A percentile compares a stretch with the other conserved stretches of the same genome.
phyloP scores from a whole-genome alignment of 2,329 filamentous ascomycete genomes.

The Dothidotthia symphoricarpi region DNA sequence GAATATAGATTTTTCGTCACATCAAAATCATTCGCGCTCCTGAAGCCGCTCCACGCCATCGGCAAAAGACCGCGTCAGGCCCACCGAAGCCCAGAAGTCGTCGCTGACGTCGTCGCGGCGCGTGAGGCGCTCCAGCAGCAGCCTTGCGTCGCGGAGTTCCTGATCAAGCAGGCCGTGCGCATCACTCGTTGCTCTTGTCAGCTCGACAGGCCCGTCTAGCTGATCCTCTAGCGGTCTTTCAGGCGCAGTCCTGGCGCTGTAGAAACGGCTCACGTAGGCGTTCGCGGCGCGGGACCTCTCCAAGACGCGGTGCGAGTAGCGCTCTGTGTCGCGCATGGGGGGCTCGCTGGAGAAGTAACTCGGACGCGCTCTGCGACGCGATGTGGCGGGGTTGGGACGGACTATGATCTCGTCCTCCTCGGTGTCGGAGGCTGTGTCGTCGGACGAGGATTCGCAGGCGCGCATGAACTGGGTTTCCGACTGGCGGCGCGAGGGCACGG shows the following conservation, averaged over 20 bases:
- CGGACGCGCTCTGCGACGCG: conserved; percentile 17
- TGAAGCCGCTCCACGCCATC: conserved; percentile 38
- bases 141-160: conserved; percentile 64
- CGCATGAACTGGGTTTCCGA: conserved; percentile 49
- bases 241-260: conserved; percentile 11
- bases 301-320: conserved; percentile 29
- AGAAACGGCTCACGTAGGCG: conserved; percentile 31
- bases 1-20: conserved; percentile 1
- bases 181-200: conserved; percentile 1
- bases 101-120: conserved; percentile 74
- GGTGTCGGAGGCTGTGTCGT: conserved; percentile 50
- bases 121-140: conserved; percentile 68
- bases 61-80: conserved; percentile 38
- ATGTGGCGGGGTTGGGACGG: conserved; percentile 6
- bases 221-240: conserved; percentile 12
- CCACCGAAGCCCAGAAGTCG: conserved; percentile 67
- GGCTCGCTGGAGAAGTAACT: conserved; percentile 27
- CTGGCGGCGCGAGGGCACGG: conserved; percentile 37
- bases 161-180: conserved; percentile 23
- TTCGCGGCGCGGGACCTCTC: conserved; percentile 30
- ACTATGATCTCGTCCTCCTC: conserved; percentile 49
- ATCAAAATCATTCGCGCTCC: conserved; percentile 31
- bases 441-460: conserved; percentile 51
- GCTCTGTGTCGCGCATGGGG: conserved; percentile 25
- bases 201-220: conserved; percentile 12